Evolutionary conservation across 2,329 filamentous ascomycete species (phyloP).

Genomic region (Calycina marina): DNA sequence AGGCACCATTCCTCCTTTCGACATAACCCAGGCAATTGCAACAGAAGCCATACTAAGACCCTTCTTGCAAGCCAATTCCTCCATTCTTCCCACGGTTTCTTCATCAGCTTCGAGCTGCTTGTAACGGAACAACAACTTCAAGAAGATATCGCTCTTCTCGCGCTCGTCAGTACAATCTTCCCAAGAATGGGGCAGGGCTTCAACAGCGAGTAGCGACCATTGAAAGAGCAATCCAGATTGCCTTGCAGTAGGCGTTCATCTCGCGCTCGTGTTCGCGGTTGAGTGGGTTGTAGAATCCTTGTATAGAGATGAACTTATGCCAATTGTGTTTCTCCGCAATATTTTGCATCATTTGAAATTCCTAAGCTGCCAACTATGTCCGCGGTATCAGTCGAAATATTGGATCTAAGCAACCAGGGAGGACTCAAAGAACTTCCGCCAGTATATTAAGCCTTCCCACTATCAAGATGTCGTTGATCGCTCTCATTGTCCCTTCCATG

Average conservation of each 20-base stretch:
- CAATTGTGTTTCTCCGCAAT: slow-evolving; percentile 40
- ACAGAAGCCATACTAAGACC: slow-evolving; percentile 43
- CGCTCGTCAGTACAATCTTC: slow-evolving; percentile 4
- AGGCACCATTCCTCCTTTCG: slow-evolving; percentile 29
- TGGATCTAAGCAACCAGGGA: background rate
- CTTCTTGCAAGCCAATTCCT: slow-evolving; percentile 34
- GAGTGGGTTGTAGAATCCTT: slow-evolving; percentile 40
- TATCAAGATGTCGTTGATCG: slow-evolving; percentile 41
- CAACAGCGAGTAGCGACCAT: slow-evolving; percentile 24
- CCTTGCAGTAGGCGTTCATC: slow-evolving; percentile 22
- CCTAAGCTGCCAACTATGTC: slow-evolving; percentile 32
- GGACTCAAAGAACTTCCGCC: slow-evolving; percentile 24
- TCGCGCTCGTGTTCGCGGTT: slow-evolving; percentile 43
- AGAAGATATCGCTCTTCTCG: slow-evolving; percentile 8
- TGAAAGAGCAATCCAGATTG: slow-evolving; percentile 23
- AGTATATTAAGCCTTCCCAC: slow-evolving; percentile 40
- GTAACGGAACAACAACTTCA: slow-evolving; percentile 8
- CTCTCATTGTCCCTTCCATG: slow-evolving; percentile 44
- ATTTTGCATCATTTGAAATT: slow-evolving; percentile 39
- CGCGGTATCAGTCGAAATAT: background rate
- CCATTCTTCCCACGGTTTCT: slow-evolving; percentile 9
- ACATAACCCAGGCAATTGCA: slow-evolving; percentile 39
- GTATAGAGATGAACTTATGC: slow-evolving; percentile 47
- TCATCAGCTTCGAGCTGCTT: slow-evolving; percentile 17
- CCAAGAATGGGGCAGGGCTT: slow-evolving; percentile 18